phyloP scores from a whole-genome alignment of 192 early-diverging fungal species.

The Spizellomyces sp. region DNA sequence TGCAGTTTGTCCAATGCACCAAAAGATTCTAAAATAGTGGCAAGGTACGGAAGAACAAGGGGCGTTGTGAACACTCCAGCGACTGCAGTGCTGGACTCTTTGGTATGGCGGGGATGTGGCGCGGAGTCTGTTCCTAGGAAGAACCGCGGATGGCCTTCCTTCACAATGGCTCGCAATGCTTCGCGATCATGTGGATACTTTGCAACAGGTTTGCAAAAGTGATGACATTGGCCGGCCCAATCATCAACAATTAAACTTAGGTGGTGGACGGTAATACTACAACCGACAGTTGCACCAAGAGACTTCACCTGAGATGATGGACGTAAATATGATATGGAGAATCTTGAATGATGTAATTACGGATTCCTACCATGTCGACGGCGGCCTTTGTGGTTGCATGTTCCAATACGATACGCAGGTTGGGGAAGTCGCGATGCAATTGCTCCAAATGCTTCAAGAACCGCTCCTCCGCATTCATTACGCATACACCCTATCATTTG shows the following conservation, averaged over 20 bases:
- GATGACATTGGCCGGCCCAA: conserved; percentile 96
- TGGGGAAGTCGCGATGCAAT: conserved; percentile 88
- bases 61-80: conserved; percentile 96
- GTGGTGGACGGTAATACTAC: conserved; percentile 96
- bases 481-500: conserved; percentile 71
- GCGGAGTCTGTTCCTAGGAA: conserved; percentile 97
- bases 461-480: conserved; percentile 94
- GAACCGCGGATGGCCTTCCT: conserved; percentile 90
- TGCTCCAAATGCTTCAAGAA: conserved; percentile 85
- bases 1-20: conserved; percentile 80
- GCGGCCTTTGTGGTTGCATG: conserved; percentile 95
- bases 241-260: conserved; percentile 89
- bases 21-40: conserved; percentile 84
- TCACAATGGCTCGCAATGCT: conserved; percentile 80
- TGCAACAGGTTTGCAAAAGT: conserved; percentile 99
- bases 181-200: conserved; percentile 91
- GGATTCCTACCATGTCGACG: conserved; percentile 74
- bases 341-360: background rate
- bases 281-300: conserved; percentile 87
- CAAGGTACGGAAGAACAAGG: conserved; percentile 81
- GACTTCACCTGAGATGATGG: conserved; percentile 65
- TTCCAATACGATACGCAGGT: conserved; percentile 93
- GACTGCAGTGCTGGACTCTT: conserved; percentile 75
- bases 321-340: conserved; percentile 5
- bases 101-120: conserved; percentile 85